phyloP scores from a whole-genome alignment of 148 eudicot species.

The Pouteria glomerata region DNA sequence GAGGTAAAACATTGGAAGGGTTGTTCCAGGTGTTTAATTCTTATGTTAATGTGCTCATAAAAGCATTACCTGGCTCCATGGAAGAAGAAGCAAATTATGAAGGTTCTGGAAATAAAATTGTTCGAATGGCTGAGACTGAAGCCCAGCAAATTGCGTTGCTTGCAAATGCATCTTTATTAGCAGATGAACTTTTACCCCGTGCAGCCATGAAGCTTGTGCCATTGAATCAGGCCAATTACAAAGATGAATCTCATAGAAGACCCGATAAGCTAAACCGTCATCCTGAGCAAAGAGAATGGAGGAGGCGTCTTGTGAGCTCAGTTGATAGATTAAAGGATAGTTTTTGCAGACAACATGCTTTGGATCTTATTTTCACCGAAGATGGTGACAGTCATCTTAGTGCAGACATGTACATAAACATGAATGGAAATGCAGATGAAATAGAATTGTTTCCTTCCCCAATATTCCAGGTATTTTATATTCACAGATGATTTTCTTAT shows the following conservation, averaged over 20 bases:
- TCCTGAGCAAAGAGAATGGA: conserved; percentile 98
- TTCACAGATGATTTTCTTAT: conserved; percentile 3
- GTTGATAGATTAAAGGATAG: conserved; percentile 91
- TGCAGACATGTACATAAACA: conserved; percentile 81
- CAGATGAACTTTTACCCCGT: conserved; percentile 92
- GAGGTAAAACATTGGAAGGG: conserved; percentile 86
- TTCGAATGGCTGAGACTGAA: conserved; percentile 84
- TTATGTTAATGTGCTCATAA: conserved; percentile 76
- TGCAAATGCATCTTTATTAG: conserved; percentile 88
- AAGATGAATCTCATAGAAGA: conserved; percentile 66
- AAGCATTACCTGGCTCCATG: conserved; percentile 82
- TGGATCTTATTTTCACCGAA: conserved; percentile 90
- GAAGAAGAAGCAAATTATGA: conserved; percentile 79
- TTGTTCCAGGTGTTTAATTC: conserved; percentile 80
- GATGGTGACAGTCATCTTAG: conserved; percentile 88
- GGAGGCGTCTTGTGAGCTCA: conserved; percentile 63
- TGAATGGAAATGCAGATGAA: conserved; percentile 77
- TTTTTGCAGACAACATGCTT: conserved; percentile 88
- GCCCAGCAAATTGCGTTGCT: conserved; percentile 93
- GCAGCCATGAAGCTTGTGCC: conserved; percentile 82
- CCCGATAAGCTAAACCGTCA: conserved; percentile 76
- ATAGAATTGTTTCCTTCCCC: conserved; percentile 87
- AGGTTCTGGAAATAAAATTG: conserved; percentile 79
- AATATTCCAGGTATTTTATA: conserved; percentile 73
- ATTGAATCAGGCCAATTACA: conserved; percentile 43